phyloP scores from a whole-genome alignment of 2,329 filamentous ascomycete species.

The Colletotrichum sp. region DNA sequence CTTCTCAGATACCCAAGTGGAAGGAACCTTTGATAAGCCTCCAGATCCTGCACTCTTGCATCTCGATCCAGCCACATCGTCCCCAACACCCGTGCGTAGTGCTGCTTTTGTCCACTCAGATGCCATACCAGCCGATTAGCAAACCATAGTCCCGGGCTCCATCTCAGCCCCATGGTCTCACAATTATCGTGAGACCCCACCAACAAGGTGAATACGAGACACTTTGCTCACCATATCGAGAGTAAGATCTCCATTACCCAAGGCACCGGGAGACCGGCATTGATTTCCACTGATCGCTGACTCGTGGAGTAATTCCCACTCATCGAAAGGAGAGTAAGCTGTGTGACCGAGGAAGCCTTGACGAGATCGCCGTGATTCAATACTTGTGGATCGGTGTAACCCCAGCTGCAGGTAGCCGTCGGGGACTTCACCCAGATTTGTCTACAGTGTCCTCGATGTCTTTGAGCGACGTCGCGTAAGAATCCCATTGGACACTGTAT shows the following conservation, averaged over 20 bases:
- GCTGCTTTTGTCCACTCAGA: background rate
- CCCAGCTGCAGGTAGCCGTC: background rate
- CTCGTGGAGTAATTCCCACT: conserved; percentile 4
- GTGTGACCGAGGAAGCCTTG: background rate
- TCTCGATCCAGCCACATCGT: conserved; percentile 11
- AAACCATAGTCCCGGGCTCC: background rate
- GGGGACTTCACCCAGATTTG: background rate
- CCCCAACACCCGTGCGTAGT: background rate
- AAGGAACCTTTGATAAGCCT: background rate
- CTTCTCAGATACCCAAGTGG: background rate
- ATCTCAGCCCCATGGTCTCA: background rate
- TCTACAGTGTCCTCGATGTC: background rate
- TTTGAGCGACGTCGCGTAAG: background rate
- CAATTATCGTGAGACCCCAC: background rate
- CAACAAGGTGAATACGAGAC: background rate
- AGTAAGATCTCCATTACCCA: conserved; percentile 1
- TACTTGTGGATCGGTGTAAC: conserved; percentile 10
- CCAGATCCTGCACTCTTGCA: conserved; percentile 18
- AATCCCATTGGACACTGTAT: background rate
- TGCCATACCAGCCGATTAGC: background rate
- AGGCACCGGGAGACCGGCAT: background rate
- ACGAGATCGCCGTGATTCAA: conserved; percentile 6
- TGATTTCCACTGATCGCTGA: background rate
- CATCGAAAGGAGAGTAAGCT: background rate
- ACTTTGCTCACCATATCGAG: background rate